Base-by-base conservation (phyloP, 1,284 basidiomycete species). In the Phellopilus nigrolimitatus region DNA sequence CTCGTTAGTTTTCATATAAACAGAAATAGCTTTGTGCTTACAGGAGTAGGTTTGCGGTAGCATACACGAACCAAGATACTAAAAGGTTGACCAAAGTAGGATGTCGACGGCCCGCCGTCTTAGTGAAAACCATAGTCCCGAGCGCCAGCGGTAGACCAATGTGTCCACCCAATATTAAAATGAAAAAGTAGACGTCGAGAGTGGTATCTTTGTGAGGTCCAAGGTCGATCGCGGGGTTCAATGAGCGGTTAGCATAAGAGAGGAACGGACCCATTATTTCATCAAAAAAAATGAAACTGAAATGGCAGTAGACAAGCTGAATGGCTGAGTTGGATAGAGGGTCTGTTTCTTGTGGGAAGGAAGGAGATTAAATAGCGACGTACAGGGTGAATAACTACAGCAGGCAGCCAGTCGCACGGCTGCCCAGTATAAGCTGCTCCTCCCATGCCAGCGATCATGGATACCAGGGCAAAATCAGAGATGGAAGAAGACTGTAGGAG, bases 1-100 rank as follows among this genome's bases (percentile, higher is more conserved):
- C 36, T 47, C 13, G 36, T 19, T 4, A 27, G 22, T 8, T 24
- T n/a, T n/a, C n/a, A 25, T 25, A 15, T 25, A 4, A 17, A 38
- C 17, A 27, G 25, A 38, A 49, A 13, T 13, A 36, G 13, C 6
- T 19, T 9, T 9, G 24, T 21, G 7, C 53, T 40, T 34, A 55
- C 53, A 55, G 38, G 17, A 55, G 28, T n/a, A 55, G 25, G 27
- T 47, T 47, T n/a, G 53, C 31, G n/a, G 47, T 55, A n/a, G 48
- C 42, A 33, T 51, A 55, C 6, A 55, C 36, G 33, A 51, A 8
- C 42, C 34, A 47, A 15, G 37, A 39, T 10, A 51, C 19, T 30
- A 55, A 9, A 25, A 55, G 22, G 36, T 50, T 55, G 19, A 55
- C 34, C 13, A 55, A 24, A 3, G 53, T 47, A 13, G 53, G 48